phyloP scores from a whole-genome alignment of 495 filamentous ascomycete species.

The Neurospora sp. region DNA sequence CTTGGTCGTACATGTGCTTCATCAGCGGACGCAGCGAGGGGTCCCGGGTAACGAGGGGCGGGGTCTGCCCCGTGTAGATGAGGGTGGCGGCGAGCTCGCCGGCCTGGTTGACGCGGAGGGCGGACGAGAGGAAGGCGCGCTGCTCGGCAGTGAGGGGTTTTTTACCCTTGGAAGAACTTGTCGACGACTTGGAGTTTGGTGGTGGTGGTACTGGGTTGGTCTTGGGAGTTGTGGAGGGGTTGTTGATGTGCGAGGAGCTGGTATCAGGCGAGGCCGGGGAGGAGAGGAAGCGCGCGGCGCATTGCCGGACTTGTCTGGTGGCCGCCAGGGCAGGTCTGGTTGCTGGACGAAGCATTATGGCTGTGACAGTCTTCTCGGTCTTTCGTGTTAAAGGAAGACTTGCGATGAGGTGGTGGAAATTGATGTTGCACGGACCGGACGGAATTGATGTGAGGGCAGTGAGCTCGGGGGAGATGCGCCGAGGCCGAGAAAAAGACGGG shows the following conservation, averaged over 20 bases:
- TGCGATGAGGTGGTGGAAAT: background rate
- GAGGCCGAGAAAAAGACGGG: background rate
- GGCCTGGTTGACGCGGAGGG: slow-evolving; percentile 83
- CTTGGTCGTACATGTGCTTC: slow-evolving; percentile 97
- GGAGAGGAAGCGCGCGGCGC: slow-evolving; percentile 1
- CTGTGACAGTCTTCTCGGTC: background rate
- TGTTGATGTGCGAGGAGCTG: slow-evolving; percentile 2
- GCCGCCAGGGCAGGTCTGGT: background rate
- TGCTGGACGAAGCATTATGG: background rate
- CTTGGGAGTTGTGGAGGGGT: background rate
- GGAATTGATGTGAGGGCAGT: background rate
- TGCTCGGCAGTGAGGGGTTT: slow-evolving; percentile 57
- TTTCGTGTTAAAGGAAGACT: background rate
- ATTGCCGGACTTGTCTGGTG: background rate
- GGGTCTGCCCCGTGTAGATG: slow-evolving; percentile 75
- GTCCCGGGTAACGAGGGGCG: slow-evolving; percentile 61
- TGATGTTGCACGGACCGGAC: background rate
- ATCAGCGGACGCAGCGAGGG: slow-evolving; percentile 83
- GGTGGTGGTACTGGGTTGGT: slow-evolving; percentile 1
- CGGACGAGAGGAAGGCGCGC: slow-evolving; percentile 65
- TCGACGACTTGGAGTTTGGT: slow-evolving; percentile 3
- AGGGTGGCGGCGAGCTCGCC: slow-evolving; percentile 80
- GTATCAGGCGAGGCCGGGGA: background rate
- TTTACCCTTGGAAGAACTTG: slow-evolving; percentile 25
- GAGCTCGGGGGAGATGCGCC: background rate